phyloP scores from a whole-genome alignment of 371 early-diverging fungal genomes.

The Funneliformis caledonium region DNA sequence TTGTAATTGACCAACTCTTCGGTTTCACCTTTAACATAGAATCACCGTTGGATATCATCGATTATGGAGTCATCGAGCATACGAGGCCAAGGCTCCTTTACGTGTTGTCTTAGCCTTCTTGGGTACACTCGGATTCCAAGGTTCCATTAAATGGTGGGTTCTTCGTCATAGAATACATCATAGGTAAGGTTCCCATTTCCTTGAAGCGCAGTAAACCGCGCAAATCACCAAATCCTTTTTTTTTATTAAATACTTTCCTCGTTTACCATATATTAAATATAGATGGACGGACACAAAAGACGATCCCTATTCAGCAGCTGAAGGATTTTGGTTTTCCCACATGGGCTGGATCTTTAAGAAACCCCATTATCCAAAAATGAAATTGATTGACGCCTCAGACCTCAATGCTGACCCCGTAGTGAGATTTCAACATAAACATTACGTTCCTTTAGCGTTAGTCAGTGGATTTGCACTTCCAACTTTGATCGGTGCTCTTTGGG shows the following conservation, averaged over 20 bases:
- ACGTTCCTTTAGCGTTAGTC: slow-evolving; percentile 68
- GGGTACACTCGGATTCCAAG: slow-evolving; percentile 79
- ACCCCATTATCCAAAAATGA: slow-evolving; percentile 70
- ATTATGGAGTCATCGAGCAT: slow-evolving; percentile 78
- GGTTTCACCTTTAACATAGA: background rate
- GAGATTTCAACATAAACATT: slow-evolving; percentile 84
- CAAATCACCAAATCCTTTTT: background rate
- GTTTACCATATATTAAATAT: background rate
- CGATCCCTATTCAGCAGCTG: slow-evolving; percentile 87
- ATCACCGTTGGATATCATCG: slow-evolving; percentile 65
- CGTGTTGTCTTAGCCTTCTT: slow-evolving; percentile 50
- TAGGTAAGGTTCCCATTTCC: slow-evolving; percentile 53
- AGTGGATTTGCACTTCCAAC: slow-evolving; percentile 79
- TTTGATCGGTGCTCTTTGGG: slow-evolving; percentile 86
- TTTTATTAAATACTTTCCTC: background rate
- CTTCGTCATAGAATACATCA: slow-evolving; percentile 91
- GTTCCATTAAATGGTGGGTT: slow-evolving; percentile 84
- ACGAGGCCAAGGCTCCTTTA: slow-evolving; percentile 65
- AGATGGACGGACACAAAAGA: slow-evolving; percentile 80
- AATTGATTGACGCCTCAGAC: slow-evolving; percentile 84
- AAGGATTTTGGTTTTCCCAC: slow-evolving; percentile 86
- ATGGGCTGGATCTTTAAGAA: slow-evolving; percentile 88
- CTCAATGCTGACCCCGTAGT: slow-evolving; percentile 80
- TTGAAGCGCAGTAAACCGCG: too few species aligned
- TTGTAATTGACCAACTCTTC: background rate